These are phyloP conservation scores for Fusarium annulatum DNA, from an alignment of 2,329 filamentous ascomycete genomes.

Conservation along the genomic window DNA sequence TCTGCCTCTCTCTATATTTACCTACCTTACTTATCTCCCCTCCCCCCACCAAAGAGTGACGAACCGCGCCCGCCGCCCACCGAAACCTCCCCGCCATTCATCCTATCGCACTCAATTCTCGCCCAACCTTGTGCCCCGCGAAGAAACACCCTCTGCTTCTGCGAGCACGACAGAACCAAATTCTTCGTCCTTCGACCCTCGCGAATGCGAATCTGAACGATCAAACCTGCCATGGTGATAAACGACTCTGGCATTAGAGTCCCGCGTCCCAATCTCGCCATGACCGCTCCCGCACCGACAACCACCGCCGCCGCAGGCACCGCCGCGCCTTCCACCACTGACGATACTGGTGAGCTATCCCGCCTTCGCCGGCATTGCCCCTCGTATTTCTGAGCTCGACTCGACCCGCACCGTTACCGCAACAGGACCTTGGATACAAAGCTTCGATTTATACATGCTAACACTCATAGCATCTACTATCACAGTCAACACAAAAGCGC, in stretches of 20 bases:
- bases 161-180: conserved; percentile 22
- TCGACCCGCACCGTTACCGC: conserved; percentile 35
- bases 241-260: conserved; percentile 54
- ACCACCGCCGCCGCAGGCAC: conserved; percentile 46
- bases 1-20: neutral
- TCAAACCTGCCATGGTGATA: conserved; percentile 52
- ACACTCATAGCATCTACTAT: conserved; percentile 59
- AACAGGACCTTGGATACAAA: neutral
- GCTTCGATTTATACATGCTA: conserved; percentile 44
- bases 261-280: conserved; percentile 50
- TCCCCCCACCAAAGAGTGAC: conserved; percentile 42
- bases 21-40: conserved; percentile 19
- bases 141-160: conserved; percentile 31
- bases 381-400: conserved; percentile 47
- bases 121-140: conserved; percentile 42
- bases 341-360: conserved; percentile 56
- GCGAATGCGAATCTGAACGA: conserved; percentile 17
- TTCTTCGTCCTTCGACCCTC: conserved; percentile 1
- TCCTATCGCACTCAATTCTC: conserved; percentile 36
- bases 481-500: conserved; percentile 61
- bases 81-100: conserved; percentile 41
- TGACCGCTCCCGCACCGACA: conserved; percentile 52
- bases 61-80: conserved; percentile 38
- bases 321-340: conserved; percentile 46
- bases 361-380: conserved; percentile 47